phyloP scores from a whole-genome alignment of 768 basidiomycete genomes.

The Coprinopsis cinerea region DNA sequence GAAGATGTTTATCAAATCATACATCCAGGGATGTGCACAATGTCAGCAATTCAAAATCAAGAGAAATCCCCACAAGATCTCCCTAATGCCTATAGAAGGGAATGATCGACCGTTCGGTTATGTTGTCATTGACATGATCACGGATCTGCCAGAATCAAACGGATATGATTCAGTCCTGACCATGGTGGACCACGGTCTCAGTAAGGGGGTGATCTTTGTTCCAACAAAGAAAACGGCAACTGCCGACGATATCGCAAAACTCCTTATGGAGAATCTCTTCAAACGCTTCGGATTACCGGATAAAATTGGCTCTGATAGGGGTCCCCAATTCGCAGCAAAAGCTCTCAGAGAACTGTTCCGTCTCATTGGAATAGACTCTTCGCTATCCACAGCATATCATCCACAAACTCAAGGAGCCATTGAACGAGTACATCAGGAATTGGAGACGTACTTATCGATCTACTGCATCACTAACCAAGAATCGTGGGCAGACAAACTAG shows the following conservation, averaged over 20 bases:
- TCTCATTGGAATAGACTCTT: slow-evolving; percentile 10
- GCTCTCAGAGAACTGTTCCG: slow-evolving; percentile 12
- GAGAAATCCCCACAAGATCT: background rate
- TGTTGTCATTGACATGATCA: slow-evolving; percentile 17
- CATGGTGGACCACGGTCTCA: slow-evolving; percentile 22
- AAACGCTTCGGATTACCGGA: slow-evolving; percentile 8
- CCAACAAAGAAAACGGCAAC: slow-evolving; percentile 15
- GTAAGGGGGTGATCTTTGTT: slow-evolving; percentile 21
- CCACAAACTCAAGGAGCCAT: slow-evolving; percentile 8
- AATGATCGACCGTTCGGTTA: slow-evolving; percentile 1
- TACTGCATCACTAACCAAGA: background rate
- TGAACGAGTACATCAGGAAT: slow-evolving; percentile 11
- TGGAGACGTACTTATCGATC: slow-evolving; percentile 6
- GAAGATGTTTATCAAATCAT: slow-evolving; percentile 13
- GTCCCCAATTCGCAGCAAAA: slow-evolving; percentile 13
- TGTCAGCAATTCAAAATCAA: slow-evolving; percentile 17
- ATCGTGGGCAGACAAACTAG: slow-evolving; percentile 1
- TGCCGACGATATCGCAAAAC: background rate
- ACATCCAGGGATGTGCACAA: slow-evolving; percentile 15
- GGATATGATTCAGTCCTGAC: slow-evolving; percentile 18
- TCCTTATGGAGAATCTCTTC: slow-evolving; percentile 3
- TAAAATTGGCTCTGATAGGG: slow-evolving; percentile 14
- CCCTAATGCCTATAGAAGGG: background rate
- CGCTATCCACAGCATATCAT: slow-evolving; percentile 13
- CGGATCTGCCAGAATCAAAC: slow-evolving; percentile 11